Evolutionary conservation across 1,284 basidiomycete species (phyloP).

Genomic region (Mycosarcoma maydis): DNA sequence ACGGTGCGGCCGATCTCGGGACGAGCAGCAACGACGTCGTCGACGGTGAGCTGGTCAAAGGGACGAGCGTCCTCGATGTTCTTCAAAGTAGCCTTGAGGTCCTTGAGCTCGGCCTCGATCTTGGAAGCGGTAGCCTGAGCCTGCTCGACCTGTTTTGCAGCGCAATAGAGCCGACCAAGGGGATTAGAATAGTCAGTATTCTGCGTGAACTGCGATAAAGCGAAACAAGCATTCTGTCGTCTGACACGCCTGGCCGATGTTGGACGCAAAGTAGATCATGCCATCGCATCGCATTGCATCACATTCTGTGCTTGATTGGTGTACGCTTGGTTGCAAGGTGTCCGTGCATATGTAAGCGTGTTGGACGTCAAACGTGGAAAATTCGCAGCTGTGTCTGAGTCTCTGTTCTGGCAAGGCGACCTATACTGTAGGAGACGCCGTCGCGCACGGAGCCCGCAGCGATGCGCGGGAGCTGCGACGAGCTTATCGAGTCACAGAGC

Average conservation of each 20-base stretch:
- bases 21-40: conserved; percentile 90
- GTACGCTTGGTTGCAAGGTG: not conserved
- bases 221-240: too few relatives aligned
- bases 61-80: conserved; percentile 98
- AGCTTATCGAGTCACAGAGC: too few relatives aligned
- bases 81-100: conserved; percentile 90
- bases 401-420: too few relatives aligned
- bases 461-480: too few relatives aligned
- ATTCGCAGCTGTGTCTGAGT: too few relatives aligned
- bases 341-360: not conserved
- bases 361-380: too few relatives aligned
- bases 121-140: conserved; percentile 90
- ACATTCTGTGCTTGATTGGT: not conserved
- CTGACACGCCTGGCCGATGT: not conserved
- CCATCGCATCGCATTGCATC: not conserved
- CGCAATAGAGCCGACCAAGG: not conserved
- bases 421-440: too few relatives aligned
- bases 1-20: conserved; percentile 91
- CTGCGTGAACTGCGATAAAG: not conserved
- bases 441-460: too few relatives aligned
- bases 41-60: conserved; percentile 93
- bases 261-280: not conserved
- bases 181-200: conserved; percentile 10
- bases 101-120: conserved; percentile 90
- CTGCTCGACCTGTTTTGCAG: conserved; percentile 76